Base-by-base conservation (phyloP, 1,284 basidiomycete species). In the Malassezia equina region DNA sequence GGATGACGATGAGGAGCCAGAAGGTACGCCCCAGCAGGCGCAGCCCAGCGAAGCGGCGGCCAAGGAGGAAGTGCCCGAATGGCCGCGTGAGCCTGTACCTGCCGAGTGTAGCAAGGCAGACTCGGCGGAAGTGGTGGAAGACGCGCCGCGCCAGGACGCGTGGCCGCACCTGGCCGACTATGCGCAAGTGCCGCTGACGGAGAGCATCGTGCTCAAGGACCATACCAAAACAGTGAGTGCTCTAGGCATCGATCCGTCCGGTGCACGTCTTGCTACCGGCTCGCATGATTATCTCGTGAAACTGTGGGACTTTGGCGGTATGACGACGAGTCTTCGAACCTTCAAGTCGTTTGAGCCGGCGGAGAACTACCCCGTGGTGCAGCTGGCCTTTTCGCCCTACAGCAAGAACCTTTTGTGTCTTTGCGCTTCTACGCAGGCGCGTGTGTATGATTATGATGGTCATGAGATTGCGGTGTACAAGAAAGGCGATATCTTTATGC, bases 261-360 rank as follows among this genome's bases (percentile, higher is more conserved):
- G 94, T 44, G 89, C 91, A 3, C 83, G 94, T 27, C 78, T 99
- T 27, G 78, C 88, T 6, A 88, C 89, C 2, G 94, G 94, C 9
- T 87, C 86, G 15, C 86, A 95, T 76, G 94, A 99, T 77, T 96
- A 96, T 71, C 88, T 93, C 75, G 85, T 87, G 76, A 96, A 96
- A 76, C 77, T 98, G 49, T 99, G 91, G 91, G 94, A 99, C 76
- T 98, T 98, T 77, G 94, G 93, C 67, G 94, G 94, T 7, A 98
- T 99, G 93, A 86, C 87, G 66, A 78, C 80, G 61, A 63, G 75
- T 4, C 81, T 86, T 75, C 86, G 87, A 73, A 91, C 94, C 13
- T 98, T 98, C 81, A 88, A 90, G 77, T 86, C 82, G 61, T 96
- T 88, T 82, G 90, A 98, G 75, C 88, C 90, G 55, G 84, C 86